Evolutionary conservation across 148 eudicot genomes (phyloP), one percentile per base, ranked within the genome.

Genomic region (Selenicereus undatus): DNA sequence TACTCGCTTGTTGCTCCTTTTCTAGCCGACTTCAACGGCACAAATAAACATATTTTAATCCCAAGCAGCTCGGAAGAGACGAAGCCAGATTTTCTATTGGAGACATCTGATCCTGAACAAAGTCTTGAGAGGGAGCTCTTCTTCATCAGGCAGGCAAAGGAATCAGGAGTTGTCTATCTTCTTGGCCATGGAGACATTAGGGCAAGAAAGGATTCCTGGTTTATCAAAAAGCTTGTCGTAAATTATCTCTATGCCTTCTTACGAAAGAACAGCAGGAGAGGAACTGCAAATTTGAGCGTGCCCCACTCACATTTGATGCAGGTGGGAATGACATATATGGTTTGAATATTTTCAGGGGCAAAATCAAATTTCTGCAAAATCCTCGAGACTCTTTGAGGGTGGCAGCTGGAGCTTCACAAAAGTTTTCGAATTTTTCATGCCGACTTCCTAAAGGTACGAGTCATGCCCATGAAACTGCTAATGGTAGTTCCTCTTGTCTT

Each of bases 321-420:
- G 86, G 98, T 96, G 45, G 97, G 97, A 79, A 96, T 96, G 95
- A 94, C 98, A 43, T 92, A 96, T 78, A 94, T 94, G 99, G 99
- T 96, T 70, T 96, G 93, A 96, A 27, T 42, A 17, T 21, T 51
- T 48, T 75, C 32, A 21, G n/a, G 73, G 51, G 24, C 65, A 50
- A 48, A 66, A 73, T 45, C 66, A 71, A 72, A 56, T 50, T 73
- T 51, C 73, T 42, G 45, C 74, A 62, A n/a, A 8, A 58, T 62
- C 65, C 30, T 80, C 64, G 48, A 68, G 74, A 76, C 56, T 51
- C 48, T 80, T 66, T 21, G 56, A 66, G 24, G 43, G 29, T 27
- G 62, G 32, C 60, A 76, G 80, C 39, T 62, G 74, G 75, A 74
- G 65, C 74, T 80, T 71, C 71, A 24, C 32, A 26, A 62, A 39